Base-by-base conservation (phyloP, 2,329 filamentous ascomycete species). In the Pseudogymnoascus verrucosus region DNA sequence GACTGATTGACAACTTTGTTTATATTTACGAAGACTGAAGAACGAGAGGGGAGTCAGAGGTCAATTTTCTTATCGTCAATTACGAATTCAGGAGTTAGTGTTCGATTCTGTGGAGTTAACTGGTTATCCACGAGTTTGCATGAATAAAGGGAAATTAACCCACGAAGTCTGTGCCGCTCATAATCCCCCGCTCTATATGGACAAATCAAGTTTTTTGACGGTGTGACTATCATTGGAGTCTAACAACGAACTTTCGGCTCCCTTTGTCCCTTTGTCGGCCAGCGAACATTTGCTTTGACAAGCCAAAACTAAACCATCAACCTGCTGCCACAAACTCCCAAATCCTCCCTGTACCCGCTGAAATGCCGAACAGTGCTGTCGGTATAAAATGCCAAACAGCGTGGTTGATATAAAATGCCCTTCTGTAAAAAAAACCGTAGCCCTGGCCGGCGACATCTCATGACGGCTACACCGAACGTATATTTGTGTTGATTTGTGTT, bases 91-190 rank as follows among this genome's bases (percentile, higher is more conserved):
- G 14, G 23, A 51, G 3, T 19, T 23, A n/a, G 44, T 5, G 44
- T 51, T 28, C 21, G 44, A 51, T 51, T 51, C 14, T 28, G 44
- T 51, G 23, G 23, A 16, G 23, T 28, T 51, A n/a, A 28, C 44
- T 28, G 12, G 2, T 28, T 11, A 51, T 28, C 21, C 7, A 16
- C 3, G 14, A 28, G 2, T 28, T 28, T 28, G 44, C 44, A 51
- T 51, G 44, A 51, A 51, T 51, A 8, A 51, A 51, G 44, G 44
- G 44, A 51, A 51, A 51, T 51, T 51, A 51, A 14, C 44, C 44
- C 42, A 47, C 21, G 12, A 2, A 1, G 42, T 2, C 5, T n/a
- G 40, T 44, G 40, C 40, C 40, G 40, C 40, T 44, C 19, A n/a
- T 47, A 26, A 26, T 26, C 21, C 44, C 44, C 44, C 42, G 1